Conservation (phyloP, 139 green algal genomes). For the Nannochloris sp. region DNA sequence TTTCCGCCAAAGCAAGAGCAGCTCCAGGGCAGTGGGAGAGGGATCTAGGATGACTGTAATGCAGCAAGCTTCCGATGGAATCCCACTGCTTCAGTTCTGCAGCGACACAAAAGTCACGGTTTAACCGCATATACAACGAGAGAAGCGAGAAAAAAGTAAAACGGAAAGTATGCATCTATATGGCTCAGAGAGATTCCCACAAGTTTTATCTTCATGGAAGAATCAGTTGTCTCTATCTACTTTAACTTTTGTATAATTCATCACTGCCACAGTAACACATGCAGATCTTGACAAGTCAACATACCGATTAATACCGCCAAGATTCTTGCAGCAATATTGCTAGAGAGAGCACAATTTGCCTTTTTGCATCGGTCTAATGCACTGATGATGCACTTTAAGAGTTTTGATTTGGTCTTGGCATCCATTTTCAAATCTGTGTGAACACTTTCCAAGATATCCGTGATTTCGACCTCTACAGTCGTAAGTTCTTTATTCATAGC, state of each 20-base stretch:
- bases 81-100: conserved; percentile 17
- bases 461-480: too few relatives aligned
- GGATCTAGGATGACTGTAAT: conserved; percentile 9
- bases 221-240: conserved; percentile 24
- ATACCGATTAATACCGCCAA: too few relatives aligned
- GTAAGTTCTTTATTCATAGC: too few relatives aligned
- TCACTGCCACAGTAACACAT: neutral
- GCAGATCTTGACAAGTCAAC: too few relatives aligned
- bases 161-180: neutral
- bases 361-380: too few relatives aligned
- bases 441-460: too few relatives aligned
- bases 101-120: neutral
- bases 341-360: too few relatives aligned
- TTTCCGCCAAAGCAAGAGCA: neutral
- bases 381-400: too few relatives aligned
- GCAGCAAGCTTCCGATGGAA: conserved; percentile 5
- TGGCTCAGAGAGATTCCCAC: conserved; percentile 19
- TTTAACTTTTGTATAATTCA: conserved; percentile 7
- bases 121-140: neutral
- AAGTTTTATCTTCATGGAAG: conserved; percentile 8
- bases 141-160: neutral
- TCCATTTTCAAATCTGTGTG: too few relatives aligned
- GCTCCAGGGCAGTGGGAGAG: conserved; percentile 16
- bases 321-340: too few relatives aligned
- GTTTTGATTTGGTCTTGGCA: too few relatives aligned